Conservation (phyloP, 345 rosid genomes). For the Physaria fendleri region DNA sequence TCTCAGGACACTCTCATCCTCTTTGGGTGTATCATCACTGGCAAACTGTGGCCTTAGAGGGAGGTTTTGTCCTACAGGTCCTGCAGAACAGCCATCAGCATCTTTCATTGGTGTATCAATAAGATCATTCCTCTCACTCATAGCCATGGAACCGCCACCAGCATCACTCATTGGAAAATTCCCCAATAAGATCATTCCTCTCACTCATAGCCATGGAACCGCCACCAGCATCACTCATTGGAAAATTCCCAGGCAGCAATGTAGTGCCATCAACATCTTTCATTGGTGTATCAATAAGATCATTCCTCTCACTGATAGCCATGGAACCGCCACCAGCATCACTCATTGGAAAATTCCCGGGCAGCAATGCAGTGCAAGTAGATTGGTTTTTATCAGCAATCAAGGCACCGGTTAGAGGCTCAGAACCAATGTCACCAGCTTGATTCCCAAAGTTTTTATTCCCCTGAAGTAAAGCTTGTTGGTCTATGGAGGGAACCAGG, state of each 20-base stretch:
- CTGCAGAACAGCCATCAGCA: slow-evolving; percentile 25
- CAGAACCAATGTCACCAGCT: slow-evolving; percentile 3
- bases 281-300: slow-evolving; percentile 11
- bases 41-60: slow-evolving; percentile 28
- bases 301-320: slow-evolving; percentile 3
- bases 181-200: slow-evolving; percentile 9
- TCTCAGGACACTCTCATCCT: slow-evolving; percentile 18
- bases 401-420: slow-evolving; percentile 15
- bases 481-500: slow-evolving; percentile 34
- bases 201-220: neutral
- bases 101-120: slow-evolving; percentile 23
- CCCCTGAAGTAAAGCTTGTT: slow-evolving; percentile 7
- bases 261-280: slow-evolving; percentile 28
- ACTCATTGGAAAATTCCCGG: slow-evolving; percentile 27
- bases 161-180: slow-evolving; percentile 27
- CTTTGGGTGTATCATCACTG: slow-evolving; percentile 25
- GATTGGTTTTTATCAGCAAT: slow-evolving; percentile 30
- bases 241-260: slow-evolving; percentile 24
- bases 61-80: slow-evolving; percentile 27
- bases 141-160: slow-evolving; percentile 14
- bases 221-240: slow-evolving; percentile 23
- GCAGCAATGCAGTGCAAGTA: slow-evolving; percentile 4
- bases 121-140: slow-evolving; percentile 1
- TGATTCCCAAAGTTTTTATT: slow-evolving; percentile 29
- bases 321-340: slow-evolving; percentile 16